Conservation (phyloP, 78 protist species). For the Dictyostelium purpureum region DNA sequence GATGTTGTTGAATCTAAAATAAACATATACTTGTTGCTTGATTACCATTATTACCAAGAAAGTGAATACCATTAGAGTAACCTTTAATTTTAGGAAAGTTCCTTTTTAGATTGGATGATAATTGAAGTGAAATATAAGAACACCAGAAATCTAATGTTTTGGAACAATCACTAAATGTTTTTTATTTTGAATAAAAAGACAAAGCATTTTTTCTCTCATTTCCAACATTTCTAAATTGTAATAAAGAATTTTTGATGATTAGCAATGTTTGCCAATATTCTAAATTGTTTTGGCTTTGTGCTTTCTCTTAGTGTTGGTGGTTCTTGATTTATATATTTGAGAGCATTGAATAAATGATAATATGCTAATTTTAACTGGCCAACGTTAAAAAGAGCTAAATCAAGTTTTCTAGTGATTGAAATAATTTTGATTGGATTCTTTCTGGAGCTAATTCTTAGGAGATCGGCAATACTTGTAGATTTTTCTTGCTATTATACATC, state of each 20-base stretch:
- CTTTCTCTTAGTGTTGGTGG: conserved; percentile 9
- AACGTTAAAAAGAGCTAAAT: conserved; percentile 38
- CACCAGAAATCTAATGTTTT: conserved; percentile 40
- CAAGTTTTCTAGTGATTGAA: conserved; percentile 58
- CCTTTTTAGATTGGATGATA: conserved; percentile 21
- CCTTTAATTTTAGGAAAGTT: conserved; percentile 49
- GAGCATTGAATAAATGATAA: conserved; percentile 14
- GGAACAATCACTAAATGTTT: conserved; percentile 50
- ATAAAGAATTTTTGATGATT: conserved; percentile 11
- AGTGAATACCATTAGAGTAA: conserved; percentile 46
- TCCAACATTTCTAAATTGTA: conserved; percentile 16
- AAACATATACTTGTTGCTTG: too few relatives aligned
- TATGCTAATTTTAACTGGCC: conserved; percentile 13
- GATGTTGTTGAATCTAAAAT: too few relatives aligned
- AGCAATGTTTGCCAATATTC: neutral
- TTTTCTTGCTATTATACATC: too few relatives aligned
- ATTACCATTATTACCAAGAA: conserved; percentile 56
- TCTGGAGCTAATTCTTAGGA: too few relatives aligned
- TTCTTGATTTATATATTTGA: conserved; percentile 58
- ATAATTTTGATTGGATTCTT: conserved; percentile 43
- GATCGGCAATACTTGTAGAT: too few relatives aligned
- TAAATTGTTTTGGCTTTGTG: neutral
- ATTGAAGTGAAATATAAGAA: conserved; percentile 22
- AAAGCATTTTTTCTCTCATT: conserved; percentile 51
- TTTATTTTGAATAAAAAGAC: conserved; percentile 21